Conservation (phyloP, 352 stramenopile genomes). For the Globisporangium mamillatum region DNA sequence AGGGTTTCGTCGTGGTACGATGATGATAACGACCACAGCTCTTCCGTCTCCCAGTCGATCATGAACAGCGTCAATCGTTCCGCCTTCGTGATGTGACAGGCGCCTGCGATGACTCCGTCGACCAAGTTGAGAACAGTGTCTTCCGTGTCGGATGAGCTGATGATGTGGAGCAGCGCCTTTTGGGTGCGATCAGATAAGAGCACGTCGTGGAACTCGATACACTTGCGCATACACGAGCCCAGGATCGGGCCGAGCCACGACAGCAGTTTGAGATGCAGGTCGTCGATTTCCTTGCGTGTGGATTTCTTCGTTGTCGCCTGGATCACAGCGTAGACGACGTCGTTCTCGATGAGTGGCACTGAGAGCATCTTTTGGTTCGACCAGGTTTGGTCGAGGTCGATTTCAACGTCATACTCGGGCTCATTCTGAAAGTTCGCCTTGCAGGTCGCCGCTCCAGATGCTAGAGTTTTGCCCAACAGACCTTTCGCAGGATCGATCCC, state of each 20-base stretch:
- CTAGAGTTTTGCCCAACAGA: conserved; percentile 46
- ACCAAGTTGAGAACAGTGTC: conserved; percentile 84
- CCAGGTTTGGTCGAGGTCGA: conserved; percentile 65
- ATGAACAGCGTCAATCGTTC: conserved; percentile 79
- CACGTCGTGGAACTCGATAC: conserved; percentile 84
- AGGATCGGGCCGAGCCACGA: conserved; percentile 81
- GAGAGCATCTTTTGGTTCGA: conserved; percentile 63
- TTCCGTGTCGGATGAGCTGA: conserved; percentile 79
- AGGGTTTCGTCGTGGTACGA: conserved; percentile 72
- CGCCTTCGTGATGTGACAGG: conserved; percentile 78
- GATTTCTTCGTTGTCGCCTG: conserved; percentile 51
- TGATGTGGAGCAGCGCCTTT: conserved; percentile 82
- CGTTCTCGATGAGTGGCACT: conserved; percentile 70
- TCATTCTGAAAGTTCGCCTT: conserved; percentile 46
- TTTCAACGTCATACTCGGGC: conserved; percentile 49
- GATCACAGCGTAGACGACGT: conserved; percentile 76
- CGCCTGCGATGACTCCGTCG: conserved; percentile 78
- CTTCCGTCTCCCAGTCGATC: conserved; percentile 80
- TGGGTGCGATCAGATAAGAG: conserved; percentile 80
- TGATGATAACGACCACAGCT: conserved; percentile 79
- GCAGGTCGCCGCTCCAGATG: conserved; percentile 31
- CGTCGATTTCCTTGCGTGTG: conserved; percentile 43
- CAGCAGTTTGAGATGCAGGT: conserved; percentile 69
- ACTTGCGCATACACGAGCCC: conserved; percentile 81
- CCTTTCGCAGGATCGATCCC: conserved; percentile 47